Evolutionary conservation across 164 flowering plant species (phyloP), one percentile per base, ranked within the genome.

Genomic region (Magnolia kwangsiensis): DNA sequence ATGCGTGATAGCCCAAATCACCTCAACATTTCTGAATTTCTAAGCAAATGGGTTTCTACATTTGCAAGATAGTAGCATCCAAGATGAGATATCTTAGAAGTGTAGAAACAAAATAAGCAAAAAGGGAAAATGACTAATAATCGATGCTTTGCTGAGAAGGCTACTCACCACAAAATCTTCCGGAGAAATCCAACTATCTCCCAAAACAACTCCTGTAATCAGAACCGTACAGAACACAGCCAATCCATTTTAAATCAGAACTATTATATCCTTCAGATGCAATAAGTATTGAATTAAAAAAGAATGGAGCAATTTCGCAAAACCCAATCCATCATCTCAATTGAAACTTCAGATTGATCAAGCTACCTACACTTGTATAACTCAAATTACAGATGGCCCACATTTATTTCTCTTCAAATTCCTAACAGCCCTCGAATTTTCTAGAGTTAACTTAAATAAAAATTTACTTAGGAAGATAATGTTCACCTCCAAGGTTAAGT

Each of bases 111-210:
- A 51, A 65, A 77, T 50, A 72, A 64, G 10, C 14, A 19, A 11
- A 21, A 14, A 29, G 21, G 9, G 63, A 21, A 11, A 50, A 50
- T 4, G 45, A 14, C 11, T 8, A 20, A 50, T 51, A 70, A 70
- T 50, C 21, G 21, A 70, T 9, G 58, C 55, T 20, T 50, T 19
- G 24, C 16, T 70, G 16, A 2, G 64, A 50, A 61, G 18, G 50
- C 18, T 63, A 82, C 86, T 72, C 27, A 92, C 99, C 90, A 89
- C 97, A 83, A 85, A 95, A 88, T 95, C 99, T 84, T 91, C 97
- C 3, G 99, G 99, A 58, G 99, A 95, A 75, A 95, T 95, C 99
- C 99, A 95, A 78, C 90, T 90, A 76, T 95, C 91, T 70, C 99
- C 99, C 80, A 95, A 80, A 58, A 85, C 97, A 81, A 95, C 82